Evolutionary conservation across 768 basidiomycete species (phyloP), one percentile per base, ranked within the genome.

Genomic region (Gloeophyllum trabeum): DNA sequence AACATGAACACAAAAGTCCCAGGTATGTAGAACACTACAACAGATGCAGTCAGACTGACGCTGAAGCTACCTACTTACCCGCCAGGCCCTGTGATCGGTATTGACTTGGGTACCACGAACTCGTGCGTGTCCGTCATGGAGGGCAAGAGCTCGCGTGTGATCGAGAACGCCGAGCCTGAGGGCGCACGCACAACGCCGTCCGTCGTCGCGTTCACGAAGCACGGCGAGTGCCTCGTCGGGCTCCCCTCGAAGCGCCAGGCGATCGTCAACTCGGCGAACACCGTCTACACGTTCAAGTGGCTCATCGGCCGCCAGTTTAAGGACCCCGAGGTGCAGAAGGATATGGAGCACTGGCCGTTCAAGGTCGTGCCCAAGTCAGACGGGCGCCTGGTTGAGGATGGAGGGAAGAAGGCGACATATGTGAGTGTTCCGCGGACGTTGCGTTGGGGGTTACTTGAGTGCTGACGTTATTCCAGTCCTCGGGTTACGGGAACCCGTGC

Each of bases 141-240:
- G 68, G 93, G 90, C 51, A 81, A 94, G 68, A 83, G 81, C 25
- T 77, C 93, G 40, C 84, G 88, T 51, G 94, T 98, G 49, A 84
- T 99, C 51, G 96, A 97, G 67, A 98, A 98, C 69, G 69, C 93
- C 4, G n/a, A n/a, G n/a, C n/a, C n/a, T n/a, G 94, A 98, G 69
- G 94, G 96, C 69, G 87, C 86, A 44, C 81, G 96, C 51, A 98
- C 96, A 48, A 99, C 96, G 13, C 96, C 96, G 2, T 99, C 96
- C 28, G 91, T 97, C 43, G 89, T 98, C 51, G 94, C 94, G 28
- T 99, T 99, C 73, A 90, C 96, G 43, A 96, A 97, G 63, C 92
- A 97, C 54, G 91, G 90, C 44, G 94, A 99, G 61, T 89, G 94
- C 45, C 73, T 97, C 24, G 82, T 96, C 45, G 94, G 94, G 62